Percentiles rank a stretch among this genome's conserved stretches.
Conservation (phyloP, 371 early-diverging fungal species). For the Smittium mucronatum region DNA sequence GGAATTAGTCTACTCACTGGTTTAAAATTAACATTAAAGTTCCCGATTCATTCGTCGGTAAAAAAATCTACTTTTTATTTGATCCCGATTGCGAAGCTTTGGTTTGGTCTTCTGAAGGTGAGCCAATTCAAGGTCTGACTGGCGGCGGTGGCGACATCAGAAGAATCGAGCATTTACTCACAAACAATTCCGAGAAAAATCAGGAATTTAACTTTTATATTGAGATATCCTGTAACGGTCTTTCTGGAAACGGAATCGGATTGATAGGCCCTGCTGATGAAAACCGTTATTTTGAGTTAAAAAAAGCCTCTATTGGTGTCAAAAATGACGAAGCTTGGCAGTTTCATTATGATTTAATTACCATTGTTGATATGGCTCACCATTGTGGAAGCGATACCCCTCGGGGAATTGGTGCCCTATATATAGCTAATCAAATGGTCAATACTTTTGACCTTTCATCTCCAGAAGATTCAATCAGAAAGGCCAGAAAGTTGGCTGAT, state of each 20-base stretch:
- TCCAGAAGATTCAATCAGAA: slow-evolving; percentile 37
- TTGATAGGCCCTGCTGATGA: slow-evolving; percentile 56
- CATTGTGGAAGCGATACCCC: slow-evolving; percentile 34
- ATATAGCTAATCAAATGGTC: slow-evolving; percentile 61
- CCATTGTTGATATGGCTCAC: slow-evolving; percentile 55
- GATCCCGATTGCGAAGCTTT: slow-evolving; percentile 78
- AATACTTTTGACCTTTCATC: slow-evolving; percentile 48
- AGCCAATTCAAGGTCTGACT: slow-evolving; percentile 77
- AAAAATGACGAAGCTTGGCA: slow-evolving; percentile 49
- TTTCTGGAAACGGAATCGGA: slow-evolving; percentile 70
- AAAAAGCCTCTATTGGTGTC: slow-evolving; percentile 52
- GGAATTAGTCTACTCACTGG: slow-evolving; percentile 76
- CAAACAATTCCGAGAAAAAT: slow-evolving; percentile 44
- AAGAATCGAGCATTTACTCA: slow-evolving; percentile 62
- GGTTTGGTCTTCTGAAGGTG: slow-evolving; percentile 72
- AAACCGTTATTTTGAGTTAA: slow-evolving; percentile 35
- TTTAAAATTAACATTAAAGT: slow-evolving; percentile 51
- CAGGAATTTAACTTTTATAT: slow-evolving; percentile 53
- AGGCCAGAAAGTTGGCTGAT: slow-evolving; percentile 41
- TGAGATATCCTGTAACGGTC: slow-evolving; percentile 85
- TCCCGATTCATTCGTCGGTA: slow-evolving; percentile 48
- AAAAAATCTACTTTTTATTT: slow-evolving; percentile 61
- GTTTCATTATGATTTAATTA: slow-evolving; percentile 62
- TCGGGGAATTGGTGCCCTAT: slow-evolving; percentile 64
- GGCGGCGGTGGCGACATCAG: slow-evolving; percentile 42